A percentile compares a stretch with the other conserved stretches of the same genome.
phyloP scores from a whole-genome alignment of 768 basidiomycete species.

The Leccinum subtestaceum region DNA sequence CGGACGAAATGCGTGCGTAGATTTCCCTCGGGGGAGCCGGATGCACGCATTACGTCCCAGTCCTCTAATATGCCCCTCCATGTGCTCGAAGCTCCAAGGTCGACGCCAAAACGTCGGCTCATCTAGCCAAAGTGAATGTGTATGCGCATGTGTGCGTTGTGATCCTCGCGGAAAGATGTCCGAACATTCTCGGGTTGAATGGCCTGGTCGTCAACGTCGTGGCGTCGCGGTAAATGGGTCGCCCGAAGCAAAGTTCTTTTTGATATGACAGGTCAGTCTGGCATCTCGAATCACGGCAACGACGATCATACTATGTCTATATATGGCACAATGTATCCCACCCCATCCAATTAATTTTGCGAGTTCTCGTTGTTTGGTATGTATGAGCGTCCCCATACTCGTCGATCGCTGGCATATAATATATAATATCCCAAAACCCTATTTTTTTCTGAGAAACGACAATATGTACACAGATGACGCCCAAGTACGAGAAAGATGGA shows the following conservation, averaged over 20 bases:
- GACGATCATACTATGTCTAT: constrained; percentile 17
- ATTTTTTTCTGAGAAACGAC: background rate
- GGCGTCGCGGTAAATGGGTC: constrained; percentile 8
- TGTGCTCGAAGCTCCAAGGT: constrained; percentile 13
- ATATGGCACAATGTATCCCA: constrained; percentile 1
- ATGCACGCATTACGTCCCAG: constrained; percentile 12
- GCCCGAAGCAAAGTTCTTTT: background rate
- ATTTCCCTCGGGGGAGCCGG: background rate
- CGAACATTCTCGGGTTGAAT: constrained; percentile 2
- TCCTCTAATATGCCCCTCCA: background rate
- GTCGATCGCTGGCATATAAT: background rate
- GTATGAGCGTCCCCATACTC: background rate
- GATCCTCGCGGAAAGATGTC: constrained; percentile 8
- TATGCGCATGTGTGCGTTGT: constrained; percentile 2
- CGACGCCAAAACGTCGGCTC: background rate
- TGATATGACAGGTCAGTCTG: constrained; percentile 6
- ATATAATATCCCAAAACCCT: background rate
- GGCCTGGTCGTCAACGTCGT: constrained; percentile 2
- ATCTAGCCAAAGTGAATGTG: constrained; percentile 1
- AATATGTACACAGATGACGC: background rate
- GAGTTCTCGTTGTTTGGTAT: background rate
- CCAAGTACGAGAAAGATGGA: background rate
- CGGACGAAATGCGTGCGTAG: background rate
- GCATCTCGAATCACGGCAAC: constrained; percentile 13
- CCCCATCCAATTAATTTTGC: background rate